phyloP scores from a whole-genome alignment of 2,329 filamentous ascomycete species.

The Xylaria sp. region DNA sequence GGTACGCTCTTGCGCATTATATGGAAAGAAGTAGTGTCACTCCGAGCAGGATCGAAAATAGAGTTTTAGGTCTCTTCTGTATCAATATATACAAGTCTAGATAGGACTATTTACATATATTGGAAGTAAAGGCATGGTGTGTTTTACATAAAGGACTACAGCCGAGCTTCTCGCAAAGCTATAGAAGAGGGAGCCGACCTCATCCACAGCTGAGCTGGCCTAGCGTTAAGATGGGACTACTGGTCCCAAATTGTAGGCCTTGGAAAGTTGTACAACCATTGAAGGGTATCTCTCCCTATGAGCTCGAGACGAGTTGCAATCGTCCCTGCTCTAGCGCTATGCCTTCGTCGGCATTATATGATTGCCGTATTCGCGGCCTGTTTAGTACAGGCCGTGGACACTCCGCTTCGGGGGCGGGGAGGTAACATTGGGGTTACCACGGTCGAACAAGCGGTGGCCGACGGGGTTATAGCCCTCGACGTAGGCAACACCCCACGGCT shows the following conservation, averaged over 20 bases:
- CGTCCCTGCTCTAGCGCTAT: neutral
- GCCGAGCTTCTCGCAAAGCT: neutral
- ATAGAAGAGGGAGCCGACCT: neutral
- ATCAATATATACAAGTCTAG: slow-evolving; percentile 20
- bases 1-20: too few species aligned
- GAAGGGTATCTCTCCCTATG: neutral
- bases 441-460: slow-evolving; percentile 34
- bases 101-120: slow-evolving; percentile 1
- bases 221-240: neutral
- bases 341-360: neutral
- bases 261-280: neutral
- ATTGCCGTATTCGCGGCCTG: neutral
- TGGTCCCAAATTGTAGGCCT: neutral
- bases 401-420: slow-evolving; percentile 22
- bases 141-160: neutral
- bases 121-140: neutral
- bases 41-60: neutral
- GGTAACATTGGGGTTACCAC: slow-evolving; percentile 29
- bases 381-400: slow-evolving; percentile 20
- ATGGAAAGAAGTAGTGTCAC: neutral
- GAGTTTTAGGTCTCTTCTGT: neutral
- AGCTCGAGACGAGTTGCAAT: neutral
- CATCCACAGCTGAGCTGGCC: neutral
- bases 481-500: slow-evolving; percentile 34
- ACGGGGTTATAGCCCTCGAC: slow-evolving; percentile 32